Conservation (phyloP, 2,329 filamentous ascomycete genomes). For the Rhynchosporium secalis region DNA sequence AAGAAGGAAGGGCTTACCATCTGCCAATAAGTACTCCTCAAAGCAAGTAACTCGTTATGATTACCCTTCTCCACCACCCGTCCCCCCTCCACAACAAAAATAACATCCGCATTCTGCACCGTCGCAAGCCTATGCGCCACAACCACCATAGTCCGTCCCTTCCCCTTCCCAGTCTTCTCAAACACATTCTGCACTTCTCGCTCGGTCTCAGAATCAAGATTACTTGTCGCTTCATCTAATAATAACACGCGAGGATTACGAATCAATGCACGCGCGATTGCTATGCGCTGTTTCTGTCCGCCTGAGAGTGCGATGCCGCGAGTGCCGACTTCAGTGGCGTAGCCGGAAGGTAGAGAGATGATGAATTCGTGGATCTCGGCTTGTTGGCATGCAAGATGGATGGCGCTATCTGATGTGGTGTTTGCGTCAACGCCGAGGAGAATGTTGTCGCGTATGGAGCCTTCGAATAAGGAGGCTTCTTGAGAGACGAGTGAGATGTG, state of each 20-base stretch:
- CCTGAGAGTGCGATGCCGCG: constrained; percentile 50
- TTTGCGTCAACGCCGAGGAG: constrained; percentile 57
- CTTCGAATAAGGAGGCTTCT: constrained; percentile 70
- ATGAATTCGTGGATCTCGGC: constrained; percentile 54
- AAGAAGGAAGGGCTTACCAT: constrained; percentile 24
- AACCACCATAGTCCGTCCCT: constrained; percentile 51
- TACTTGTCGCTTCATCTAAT: constrained; percentile 70
- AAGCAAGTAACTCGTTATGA: constrained; percentile 27
- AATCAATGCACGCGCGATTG: constrained; percentile 54
- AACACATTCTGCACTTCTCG: constrained; percentile 62
- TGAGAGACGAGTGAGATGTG: constrained; percentile 69
- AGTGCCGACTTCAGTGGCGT: constrained; percentile 47
- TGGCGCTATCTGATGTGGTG: constrained; percentile 56
- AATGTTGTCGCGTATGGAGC: constrained; percentile 67
- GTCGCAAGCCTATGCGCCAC: constrained; percentile 39
- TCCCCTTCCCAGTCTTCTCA: constrained; percentile 53
- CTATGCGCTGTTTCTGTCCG: constrained; percentile 55
- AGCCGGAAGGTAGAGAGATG: constrained; percentile 50
- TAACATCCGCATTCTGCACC: constrained; percentile 35
- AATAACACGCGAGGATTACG: constrained; percentile 53
- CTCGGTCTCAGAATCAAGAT: constrained; percentile 53
- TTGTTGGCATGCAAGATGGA: constrained; percentile 55
- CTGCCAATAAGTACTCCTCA: constrained; percentile 30
- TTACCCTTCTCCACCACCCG: constrained; percentile 32
- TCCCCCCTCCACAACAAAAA: constrained; percentile 36